A percentile compares a stretch with the other conserved stretches of the same genome.
Evolutionary conservation across 345 rosid genomes (phyloP).

Genomic region (Aquilaria yunnanensis): DNA sequence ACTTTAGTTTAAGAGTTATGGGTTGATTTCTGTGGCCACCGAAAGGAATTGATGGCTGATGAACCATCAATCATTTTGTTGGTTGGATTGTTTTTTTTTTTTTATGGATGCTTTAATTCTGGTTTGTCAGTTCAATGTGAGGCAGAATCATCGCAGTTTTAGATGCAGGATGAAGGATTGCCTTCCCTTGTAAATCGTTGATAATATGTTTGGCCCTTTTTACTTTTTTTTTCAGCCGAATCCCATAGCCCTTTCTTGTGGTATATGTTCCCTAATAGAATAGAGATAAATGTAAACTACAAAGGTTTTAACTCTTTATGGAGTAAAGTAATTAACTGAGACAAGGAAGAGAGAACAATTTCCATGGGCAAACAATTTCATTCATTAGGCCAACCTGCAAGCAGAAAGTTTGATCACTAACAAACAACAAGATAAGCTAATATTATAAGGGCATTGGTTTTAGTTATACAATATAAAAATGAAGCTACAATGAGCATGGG

Average conservation of each 20-base stretch:
- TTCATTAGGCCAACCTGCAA: conserved; percentile 61
- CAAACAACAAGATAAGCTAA: conserved; percentile 20
- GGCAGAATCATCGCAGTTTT: neutral
- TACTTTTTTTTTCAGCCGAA: conserved; percentile 60
- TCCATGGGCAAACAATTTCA: neutral
- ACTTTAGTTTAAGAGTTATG: neutral
- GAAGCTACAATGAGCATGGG: conserved; percentile 44
- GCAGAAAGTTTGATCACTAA: conserved; percentile 9
- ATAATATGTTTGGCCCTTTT: conserved; percentile 50
- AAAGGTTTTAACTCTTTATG: conserved; percentile 9
- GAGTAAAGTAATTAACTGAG: conserved; percentile 6
- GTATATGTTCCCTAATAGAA: conserved; percentile 56
- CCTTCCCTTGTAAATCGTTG: conserved; percentile 3
- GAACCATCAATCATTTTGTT: neutral
- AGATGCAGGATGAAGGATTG: no score
- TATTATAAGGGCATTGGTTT: conserved; percentile 60
- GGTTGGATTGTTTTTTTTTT: neutral
- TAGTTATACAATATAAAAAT: conserved; percentile 53
- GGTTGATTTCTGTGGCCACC: neutral
- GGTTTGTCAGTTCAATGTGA: neutral
- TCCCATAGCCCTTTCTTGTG: conserved; percentile 52
- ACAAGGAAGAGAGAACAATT: neutral
- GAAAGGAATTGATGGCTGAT: neutral
- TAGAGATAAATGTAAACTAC: conserved; percentile 9
- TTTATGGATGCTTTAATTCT: neutral